These are phyloP conservation scores for Metschnikowia similis DNA, from an alignment of 805 yeast species.

Conservation along the genomic window DNA sequence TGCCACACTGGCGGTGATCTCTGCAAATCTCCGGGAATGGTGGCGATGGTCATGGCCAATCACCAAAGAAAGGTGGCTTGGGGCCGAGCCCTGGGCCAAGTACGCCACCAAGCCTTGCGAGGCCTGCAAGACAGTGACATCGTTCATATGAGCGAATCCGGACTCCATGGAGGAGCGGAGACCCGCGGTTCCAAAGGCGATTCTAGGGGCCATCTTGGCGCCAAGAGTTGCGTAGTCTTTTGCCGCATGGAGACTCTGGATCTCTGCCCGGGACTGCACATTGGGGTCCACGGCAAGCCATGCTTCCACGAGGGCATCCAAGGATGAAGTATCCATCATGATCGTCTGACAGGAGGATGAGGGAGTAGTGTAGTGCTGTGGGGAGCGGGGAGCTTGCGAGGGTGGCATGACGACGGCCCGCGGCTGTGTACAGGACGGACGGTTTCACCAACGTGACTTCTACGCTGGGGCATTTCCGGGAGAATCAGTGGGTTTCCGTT, in stretches of 20 bases:
- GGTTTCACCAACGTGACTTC: no score
- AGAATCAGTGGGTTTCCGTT: no score
- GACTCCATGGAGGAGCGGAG: conserved; percentile 85
- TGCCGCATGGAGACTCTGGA: conserved; percentile 38
- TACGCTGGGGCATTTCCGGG: no score
- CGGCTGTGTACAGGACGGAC: no score
- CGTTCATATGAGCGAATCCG: conserved; percentile 86
- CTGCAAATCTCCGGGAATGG: conserved; percentile 76
- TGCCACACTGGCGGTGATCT: conserved; percentile 72
- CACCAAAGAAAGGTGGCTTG: conserved; percentile 47
- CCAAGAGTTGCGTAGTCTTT: conserved; percentile 45
- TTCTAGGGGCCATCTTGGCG: conserved; percentile 51
- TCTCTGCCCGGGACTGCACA: conserved; percentile 52
- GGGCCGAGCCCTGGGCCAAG: conserved; percentile 19
- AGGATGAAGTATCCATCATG: background rate
- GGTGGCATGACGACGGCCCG: no score
- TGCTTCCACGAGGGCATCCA: conserved; percentile 27
- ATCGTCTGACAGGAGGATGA: background rate
- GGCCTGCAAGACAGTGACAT: conserved; percentile 83
- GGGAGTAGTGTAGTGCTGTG: background rate
- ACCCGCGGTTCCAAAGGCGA: conserved; percentile 92
- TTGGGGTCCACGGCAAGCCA: conserved; percentile 37
- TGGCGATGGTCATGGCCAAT: conserved; percentile 91
- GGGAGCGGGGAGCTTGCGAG: no score
- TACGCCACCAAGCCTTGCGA: conserved; percentile 74